A percentile compares a stretch with the other conserved stretches of the same genome.
Evolutionary conservation across 331 rosid species (phyloP).

Genomic region (Malus hybrid): DNA sequence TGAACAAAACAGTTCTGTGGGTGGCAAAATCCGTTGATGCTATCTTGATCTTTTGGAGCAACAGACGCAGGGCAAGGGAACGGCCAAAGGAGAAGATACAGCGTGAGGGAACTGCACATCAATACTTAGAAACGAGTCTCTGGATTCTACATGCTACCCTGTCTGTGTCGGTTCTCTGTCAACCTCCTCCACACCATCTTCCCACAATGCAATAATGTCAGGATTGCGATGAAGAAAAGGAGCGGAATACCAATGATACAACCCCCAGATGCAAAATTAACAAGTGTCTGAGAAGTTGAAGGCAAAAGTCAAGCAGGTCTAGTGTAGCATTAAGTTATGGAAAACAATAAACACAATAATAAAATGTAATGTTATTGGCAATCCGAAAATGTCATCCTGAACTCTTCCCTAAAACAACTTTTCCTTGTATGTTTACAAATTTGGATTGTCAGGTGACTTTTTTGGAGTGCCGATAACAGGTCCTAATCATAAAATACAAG

Average conservation of each 20-base stretch:
- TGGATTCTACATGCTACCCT: constrained; percentile 16
- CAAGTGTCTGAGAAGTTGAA: constrained; percentile 58
- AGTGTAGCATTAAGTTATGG: not conserved
- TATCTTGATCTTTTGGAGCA: not conserved
- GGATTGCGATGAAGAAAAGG: constrained; percentile 44
- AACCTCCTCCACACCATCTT: constrained; percentile 82
- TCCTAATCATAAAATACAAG: no score
- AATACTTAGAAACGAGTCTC: not conserved
- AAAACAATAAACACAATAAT: not conserved
- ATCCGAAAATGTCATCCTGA: not conserved
- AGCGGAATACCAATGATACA: constrained; percentile 72
- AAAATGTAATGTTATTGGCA: not conserved
- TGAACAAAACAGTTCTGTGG: not conserved
- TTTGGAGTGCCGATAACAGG: no score
- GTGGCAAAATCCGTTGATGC: not conserved
- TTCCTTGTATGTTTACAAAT: no score
- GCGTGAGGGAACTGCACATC: not conserved
- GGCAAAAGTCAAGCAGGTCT: constrained; percentile 1
- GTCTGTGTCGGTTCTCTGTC: constrained; percentile 44
- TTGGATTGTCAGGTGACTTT: no score
- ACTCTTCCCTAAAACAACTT: no score
- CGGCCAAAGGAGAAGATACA: not conserved
- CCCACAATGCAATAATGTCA: constrained; percentile 65
- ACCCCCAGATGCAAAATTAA: constrained; percentile 84
- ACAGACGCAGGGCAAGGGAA: not conserved